A percentile compares a stretch with the other conserved stretches of the same genome.
Evolutionary conservation across 257 asterid species (phyloP).

Genomic region (Ophiorrhiza pumila): DNA sequence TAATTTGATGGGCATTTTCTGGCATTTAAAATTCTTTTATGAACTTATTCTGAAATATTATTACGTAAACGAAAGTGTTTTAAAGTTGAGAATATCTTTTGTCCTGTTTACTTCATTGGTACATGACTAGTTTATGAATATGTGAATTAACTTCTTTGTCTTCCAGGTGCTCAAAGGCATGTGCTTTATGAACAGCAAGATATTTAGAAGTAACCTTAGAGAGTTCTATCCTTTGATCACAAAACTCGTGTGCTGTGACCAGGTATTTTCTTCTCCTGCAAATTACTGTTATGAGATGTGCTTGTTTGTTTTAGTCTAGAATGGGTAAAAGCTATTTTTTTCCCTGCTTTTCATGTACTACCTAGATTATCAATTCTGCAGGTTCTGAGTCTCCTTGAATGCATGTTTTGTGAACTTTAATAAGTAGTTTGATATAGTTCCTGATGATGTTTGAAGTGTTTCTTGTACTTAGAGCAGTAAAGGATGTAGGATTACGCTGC

Average conservation of each 20-base stretch:
- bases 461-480: not conserved
- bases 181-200: constrained; percentile 69
- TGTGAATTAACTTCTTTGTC: constrained; percentile 10
- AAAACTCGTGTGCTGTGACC: constrained; percentile 91
- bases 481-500: not conserved
- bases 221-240: constrained; percentile 91
- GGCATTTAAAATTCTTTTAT: not conserved
- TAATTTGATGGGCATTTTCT: not conserved
- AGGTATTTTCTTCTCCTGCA: constrained; percentile 49
- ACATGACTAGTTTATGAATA: not conserved
- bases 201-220: constrained; percentile 76
- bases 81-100: not conserved
- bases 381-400: not conserved
- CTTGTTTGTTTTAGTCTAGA: not conserved
- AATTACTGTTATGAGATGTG: not conserved
- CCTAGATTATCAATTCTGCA: not conserved
- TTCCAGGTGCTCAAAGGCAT: constrained; percentile 89
- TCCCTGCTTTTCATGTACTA: not conserved
- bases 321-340: not conserved
- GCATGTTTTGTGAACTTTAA: not conserved
- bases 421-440: not conserved
- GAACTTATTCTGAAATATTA: not conserved
- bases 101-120: not conserved
- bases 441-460: not conserved
- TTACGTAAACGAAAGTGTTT: not conserved